Evolutionary conservation across 805 yeast species (phyloP).

Genomic region (Torulaspora indica): DNA sequence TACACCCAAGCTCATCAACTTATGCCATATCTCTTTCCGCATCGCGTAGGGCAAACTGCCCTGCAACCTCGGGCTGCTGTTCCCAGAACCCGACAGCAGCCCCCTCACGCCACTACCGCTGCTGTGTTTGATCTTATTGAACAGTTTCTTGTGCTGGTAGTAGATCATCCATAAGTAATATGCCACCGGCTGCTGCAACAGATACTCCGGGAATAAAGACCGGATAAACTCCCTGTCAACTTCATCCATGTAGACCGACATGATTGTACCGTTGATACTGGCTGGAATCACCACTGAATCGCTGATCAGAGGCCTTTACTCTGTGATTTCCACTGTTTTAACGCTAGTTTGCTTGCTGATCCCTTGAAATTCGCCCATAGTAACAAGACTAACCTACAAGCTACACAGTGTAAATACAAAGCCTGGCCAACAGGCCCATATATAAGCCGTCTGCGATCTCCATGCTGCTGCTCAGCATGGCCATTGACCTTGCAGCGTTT

Average conservation of each 20-base stretch:
- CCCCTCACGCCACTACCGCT: constrained; percentile 3
- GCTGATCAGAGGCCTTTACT: neutral
- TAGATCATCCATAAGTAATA: constrained; percentile 29
- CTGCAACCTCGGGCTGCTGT: constrained; percentile 5
- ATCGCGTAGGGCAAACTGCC: constrained; percentile 16
- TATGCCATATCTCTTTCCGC: constrained; percentile 34
- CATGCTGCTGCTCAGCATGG: too few relatives aligned
- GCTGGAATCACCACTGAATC: neutral
- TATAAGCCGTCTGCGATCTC: too few relatives aligned
- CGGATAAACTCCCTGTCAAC: constrained; percentile 28
- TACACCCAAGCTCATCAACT: constrained; percentile 31
- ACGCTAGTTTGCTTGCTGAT: neutral
- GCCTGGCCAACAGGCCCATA: too few relatives aligned
- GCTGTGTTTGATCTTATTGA: constrained; percentile 22
- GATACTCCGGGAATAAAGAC: constrained; percentile 30
- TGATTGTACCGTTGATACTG: neutral
- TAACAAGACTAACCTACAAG: neutral
- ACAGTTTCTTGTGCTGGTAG: constrained; percentile 26
- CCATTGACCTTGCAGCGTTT: too few relatives aligned
- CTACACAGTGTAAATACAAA: too few relatives aligned
- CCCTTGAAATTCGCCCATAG: neutral
- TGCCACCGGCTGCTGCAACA: constrained; percentile 34
- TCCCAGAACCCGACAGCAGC: constrained; percentile 3
- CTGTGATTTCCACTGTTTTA: neutral
- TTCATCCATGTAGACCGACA: constrained; percentile 28